These are phyloP conservation scores for Endothia cerciana DNA, from an alignment of 2,329 filamentous ascomycete genomes.

Conservation along the genomic window DNA sequence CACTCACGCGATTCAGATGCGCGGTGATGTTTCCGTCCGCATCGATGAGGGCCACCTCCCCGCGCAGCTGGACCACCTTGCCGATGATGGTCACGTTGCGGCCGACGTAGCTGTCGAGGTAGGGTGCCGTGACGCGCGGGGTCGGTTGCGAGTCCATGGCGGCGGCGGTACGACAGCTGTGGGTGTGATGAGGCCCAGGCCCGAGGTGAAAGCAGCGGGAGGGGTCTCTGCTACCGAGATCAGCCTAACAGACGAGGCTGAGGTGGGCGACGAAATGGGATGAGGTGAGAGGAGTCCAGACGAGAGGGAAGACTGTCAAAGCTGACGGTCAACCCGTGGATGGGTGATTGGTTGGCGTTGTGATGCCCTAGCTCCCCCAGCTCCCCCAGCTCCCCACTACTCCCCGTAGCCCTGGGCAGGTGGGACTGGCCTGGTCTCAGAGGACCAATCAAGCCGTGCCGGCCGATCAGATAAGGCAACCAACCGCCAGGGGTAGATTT, in stretches of 20 bases:
- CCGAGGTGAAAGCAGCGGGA: neutral
- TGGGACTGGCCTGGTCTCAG: neutral
- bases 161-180: neutral
- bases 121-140: conserved; percentile 80
- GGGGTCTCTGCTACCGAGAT: neutral
- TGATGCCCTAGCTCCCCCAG: neutral
- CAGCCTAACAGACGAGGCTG: neutral
- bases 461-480: neutral
- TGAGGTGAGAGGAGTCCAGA: neutral
- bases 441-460: neutral
- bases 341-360: neutral
- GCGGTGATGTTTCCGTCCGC: conserved; percentile 77
- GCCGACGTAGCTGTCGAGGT: conserved; percentile 76
- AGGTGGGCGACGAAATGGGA: neutral
- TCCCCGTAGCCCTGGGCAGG: neutral
- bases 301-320: neutral
- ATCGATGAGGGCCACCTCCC: conserved; percentile 80
- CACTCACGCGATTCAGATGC: conserved; percentile 62
- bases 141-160: conserved; percentile 72
- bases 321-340: neutral
- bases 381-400: neutral
- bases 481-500: too few relatives aligned
- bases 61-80: conserved; percentile 79
- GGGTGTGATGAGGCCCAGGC: neutral
- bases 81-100: conserved; percentile 84